A percentile compares a stretch with the other conserved stretches of the same genome.
phyloP scores from a whole-genome alignment of 164 flowering plant genomes.

The Houttuynia cordata region DNA sequence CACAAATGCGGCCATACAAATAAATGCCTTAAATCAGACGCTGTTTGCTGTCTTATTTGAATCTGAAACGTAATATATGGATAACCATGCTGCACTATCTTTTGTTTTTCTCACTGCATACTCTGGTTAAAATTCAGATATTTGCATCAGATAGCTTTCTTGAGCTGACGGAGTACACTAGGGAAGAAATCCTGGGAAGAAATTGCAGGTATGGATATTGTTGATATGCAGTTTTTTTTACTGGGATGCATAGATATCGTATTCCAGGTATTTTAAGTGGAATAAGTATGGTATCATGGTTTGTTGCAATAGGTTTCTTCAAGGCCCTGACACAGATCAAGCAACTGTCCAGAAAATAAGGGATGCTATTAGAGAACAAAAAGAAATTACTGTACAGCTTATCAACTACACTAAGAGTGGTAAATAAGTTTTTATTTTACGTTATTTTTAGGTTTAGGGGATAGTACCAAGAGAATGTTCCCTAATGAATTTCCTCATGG shows the following conservation, averaged over 20 bases:
- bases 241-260: neutral
- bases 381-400: conserved; percentile 89
- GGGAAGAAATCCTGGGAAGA: conserved; percentile 93
- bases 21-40: too few relatives aligned
- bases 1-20: too few relatives aligned
- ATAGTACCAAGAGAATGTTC: neutral
- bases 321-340: conserved; percentile 98
- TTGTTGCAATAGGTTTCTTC: conserved; percentile 62
- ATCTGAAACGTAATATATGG: neutral
- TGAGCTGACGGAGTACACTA: conserved; percentile 85
- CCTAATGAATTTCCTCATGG: neutral
- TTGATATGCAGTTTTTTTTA: neutral
- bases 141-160: conserved; percentile 99
- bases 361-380: conserved; percentile 84
- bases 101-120: neutral
- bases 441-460: neutral
- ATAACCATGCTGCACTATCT: neutral
- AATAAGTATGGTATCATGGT: conserved; percentile 4
- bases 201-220: conserved; percentile 64
- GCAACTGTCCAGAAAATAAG: conserved; percentile 70
- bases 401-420: conserved; percentile 95
- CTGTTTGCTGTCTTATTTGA: neutral
- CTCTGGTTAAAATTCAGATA: conserved; percentile 45
- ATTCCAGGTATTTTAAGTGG: too few relatives aligned
- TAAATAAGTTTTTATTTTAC: conserved; percentile 10